Evolutionary conservation across 1,284 basidiomycete species (phyloP).

Genomic region (Trichosporon asahii): DNA sequence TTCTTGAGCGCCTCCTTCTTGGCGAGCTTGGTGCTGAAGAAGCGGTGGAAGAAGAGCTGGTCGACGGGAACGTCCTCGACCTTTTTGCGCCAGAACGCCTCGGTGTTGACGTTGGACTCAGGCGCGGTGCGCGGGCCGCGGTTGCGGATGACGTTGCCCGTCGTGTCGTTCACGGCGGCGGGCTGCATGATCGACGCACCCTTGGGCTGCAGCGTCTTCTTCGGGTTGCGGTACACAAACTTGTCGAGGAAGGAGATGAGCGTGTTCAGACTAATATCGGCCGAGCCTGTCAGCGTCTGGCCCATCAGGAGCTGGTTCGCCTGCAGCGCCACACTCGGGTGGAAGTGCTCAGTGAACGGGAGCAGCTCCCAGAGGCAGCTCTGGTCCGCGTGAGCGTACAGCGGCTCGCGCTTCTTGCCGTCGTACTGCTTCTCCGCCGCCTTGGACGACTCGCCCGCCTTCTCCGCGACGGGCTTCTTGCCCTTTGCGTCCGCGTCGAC

Average conservation of each 20-base stretch:
- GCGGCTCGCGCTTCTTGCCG: constrained; percentile 84
- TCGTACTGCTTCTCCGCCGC: constrained; percentile 59
- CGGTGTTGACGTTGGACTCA: constrained; percentile 58
- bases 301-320: constrained; percentile 73
- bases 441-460: constrained; percentile 19
- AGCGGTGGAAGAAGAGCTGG: constrained; percentile 64
- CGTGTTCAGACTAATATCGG: constrained; percentile 89
- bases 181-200: constrained; percentile 94
- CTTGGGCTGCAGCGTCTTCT: constrained; percentile 67
- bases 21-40: constrained; percentile 57
- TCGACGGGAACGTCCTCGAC: constrained; percentile 79
- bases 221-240: constrained; percentile 93
- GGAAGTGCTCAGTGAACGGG: constrained; percentile 80
- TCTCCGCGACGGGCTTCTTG: constrained; percentile 11
- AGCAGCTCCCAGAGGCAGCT: constrained; percentile 87
- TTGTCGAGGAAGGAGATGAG: constrained; percentile 86
- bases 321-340: constrained; percentile 85
- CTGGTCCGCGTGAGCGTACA: constrained; percentile 75
- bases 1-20: constrained; percentile 57
- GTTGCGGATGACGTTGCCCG: constrained; percentile 65
- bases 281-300: constrained; percentile 65
- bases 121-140: constrained; percentile 60
- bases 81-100: constrained; percentile 70
- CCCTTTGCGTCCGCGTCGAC: constrained; percentile 49
- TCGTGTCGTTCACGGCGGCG: constrained; percentile 62